Conservation (phyloP, 208 protist genomes). For the Trypanosoma congolense region DNA sequence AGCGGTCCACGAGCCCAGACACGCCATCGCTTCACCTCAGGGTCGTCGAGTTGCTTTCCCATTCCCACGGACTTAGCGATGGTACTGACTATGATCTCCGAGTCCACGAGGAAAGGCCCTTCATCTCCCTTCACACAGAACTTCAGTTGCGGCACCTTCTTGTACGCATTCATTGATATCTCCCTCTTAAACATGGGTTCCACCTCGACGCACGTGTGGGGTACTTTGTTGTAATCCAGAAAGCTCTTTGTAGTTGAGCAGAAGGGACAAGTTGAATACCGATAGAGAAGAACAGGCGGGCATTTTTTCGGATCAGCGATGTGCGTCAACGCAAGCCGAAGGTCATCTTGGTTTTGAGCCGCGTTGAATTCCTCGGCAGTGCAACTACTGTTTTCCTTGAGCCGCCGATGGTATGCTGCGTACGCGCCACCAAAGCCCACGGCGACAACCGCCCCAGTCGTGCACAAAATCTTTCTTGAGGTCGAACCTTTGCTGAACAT, state of each 20-base stretch:
- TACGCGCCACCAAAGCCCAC: slow-evolving; percentile 53
- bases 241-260: slow-evolving; percentile 86
- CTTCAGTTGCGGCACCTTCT: slow-evolving; percentile 87
- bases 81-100: slow-evolving; percentile 72
- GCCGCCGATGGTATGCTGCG: slow-evolving; percentile 64
- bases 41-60: slow-evolving; percentile 55
- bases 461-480: slow-evolving; percentile 38
- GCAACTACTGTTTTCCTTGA: slow-evolving; percentile 73
- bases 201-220: slow-evolving; percentile 79
- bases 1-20: slow-evolving; percentile 75
- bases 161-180: slow-evolving; percentile 67
- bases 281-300: slow-evolving; percentile 53
- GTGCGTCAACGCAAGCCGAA: slow-evolving; percentile 46
- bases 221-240: slow-evolving; percentile 74
- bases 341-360: slow-evolving; percentile 43
- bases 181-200: slow-evolving; percentile 89
- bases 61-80: slow-evolving; percentile 57
- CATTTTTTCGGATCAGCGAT: slow-evolving; percentile 35
- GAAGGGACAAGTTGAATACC: slow-evolving; percentile 90
- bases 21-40: slow-evolving; percentile 70
- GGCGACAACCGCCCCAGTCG: slow-evolving; percentile 22
- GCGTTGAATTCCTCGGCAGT: slow-evolving; percentile 77
- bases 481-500: slow-evolving; percentile 52
- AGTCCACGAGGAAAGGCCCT: slow-evolving; percentile 76
- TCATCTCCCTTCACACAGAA: slow-evolving; percentile 47